Conservation (phyloP, 805 yeast species). For the Starmerella floricola region DNA sequence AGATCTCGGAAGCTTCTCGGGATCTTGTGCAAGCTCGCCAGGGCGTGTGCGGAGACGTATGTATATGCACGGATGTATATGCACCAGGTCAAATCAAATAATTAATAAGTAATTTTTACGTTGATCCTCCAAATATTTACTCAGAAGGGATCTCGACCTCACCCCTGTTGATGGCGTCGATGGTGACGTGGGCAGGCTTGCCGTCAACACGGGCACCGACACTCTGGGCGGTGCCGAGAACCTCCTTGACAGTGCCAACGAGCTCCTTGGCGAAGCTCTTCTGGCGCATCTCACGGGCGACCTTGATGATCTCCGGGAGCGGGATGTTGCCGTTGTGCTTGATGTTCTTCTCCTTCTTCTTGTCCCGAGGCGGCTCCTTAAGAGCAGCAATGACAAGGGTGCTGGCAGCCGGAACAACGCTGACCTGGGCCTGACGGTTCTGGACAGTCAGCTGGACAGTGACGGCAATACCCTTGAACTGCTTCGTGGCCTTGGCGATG, state of each 20-base stretch:
- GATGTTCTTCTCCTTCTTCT: constrained; percentile 99
- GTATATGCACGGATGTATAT: not conserved
- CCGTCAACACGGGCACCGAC: constrained; percentile 99
- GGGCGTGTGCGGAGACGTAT: not conserved
- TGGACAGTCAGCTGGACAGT: constrained; percentile 97
- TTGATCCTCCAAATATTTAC: constrained; percentile 21
- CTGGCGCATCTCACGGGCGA: constrained; percentile 95
- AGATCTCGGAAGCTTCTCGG: too few relatives aligned
- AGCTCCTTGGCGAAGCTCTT: constrained; percentile 97
- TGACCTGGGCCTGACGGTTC: constrained; percentile 98
- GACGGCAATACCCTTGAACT: constrained; percentile 98
- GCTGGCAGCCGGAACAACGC: constrained; percentile 99
- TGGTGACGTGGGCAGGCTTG: constrained; percentile 98
- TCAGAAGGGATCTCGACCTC: constrained; percentile 58
- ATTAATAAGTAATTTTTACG: not conserved
- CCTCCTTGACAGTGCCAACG: constrained; percentile 95
- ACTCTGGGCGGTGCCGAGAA: constrained; percentile 98
- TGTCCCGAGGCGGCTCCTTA: constrained; percentile 99
- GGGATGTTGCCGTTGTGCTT: constrained; percentile 99
- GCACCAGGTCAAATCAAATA: not conserved
- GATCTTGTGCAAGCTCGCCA: too few relatives aligned
- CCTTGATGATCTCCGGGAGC: constrained; percentile 88
- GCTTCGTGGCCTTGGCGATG: constrained; percentile 98
- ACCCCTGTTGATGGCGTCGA: constrained; percentile 97
- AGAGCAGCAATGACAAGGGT: constrained; percentile 97